Percentiles rank a stretch among this genome's conserved stretches.
Conservation (phyloP, 257 asterid species). For the Solanum pinnatisectum region DNA sequence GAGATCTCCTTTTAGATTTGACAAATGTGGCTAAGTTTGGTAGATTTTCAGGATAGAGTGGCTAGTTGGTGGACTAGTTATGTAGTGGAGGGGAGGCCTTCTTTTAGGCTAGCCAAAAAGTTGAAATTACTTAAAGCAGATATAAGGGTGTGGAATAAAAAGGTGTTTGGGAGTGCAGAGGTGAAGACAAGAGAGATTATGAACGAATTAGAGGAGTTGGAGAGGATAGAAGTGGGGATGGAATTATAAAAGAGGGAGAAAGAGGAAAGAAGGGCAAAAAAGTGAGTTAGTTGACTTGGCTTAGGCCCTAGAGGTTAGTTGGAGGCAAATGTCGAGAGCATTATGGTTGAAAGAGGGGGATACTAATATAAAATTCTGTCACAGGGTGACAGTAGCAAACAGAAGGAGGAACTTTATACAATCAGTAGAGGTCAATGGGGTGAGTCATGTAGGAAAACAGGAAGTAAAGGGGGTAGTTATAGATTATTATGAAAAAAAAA, state of each 20-base stretch:
- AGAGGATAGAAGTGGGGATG: neutral
- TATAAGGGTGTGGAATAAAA: neutral
- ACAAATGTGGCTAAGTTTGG: neutral
- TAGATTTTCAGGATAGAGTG: neutral
- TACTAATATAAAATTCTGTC: neutral
- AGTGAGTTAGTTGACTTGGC: neutral
- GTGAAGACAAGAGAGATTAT: neutral
- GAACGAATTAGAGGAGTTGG: neutral
- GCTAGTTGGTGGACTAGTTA: neutral
- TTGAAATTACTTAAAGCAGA: neutral
- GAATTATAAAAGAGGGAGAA: neutral
- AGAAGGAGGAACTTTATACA: neutral
- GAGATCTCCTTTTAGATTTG: neutral
- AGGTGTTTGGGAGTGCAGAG: neutral
- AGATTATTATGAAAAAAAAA: neutral
- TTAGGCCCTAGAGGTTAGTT: neutral
- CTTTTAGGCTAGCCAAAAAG: neutral
- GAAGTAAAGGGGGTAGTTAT: neutral
- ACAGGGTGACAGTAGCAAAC: neutral
- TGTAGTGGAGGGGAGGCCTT: neutral
- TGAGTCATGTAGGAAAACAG: neutral
- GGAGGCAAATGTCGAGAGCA: neutral
- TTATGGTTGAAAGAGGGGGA: neutral
- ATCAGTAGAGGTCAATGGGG: neutral
- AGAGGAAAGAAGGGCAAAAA: neutral